Evolutionary conservation across 208 protist genomes (phyloP).

Genomic region (Trypanosoma avium): DNA sequence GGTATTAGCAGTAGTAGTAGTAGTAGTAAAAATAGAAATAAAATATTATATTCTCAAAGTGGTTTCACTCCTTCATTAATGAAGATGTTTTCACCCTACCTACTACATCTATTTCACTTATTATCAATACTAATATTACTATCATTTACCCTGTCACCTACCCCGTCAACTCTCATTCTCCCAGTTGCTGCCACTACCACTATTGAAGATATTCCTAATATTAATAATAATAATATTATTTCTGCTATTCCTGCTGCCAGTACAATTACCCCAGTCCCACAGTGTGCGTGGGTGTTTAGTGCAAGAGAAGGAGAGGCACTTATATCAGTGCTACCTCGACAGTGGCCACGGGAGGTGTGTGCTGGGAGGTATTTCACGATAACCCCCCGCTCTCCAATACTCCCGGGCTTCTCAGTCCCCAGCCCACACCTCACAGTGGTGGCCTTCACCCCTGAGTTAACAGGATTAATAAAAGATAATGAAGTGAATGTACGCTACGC

Average conservation of each 20-base stretch:
- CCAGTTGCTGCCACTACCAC: no score
- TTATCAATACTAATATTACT: no score
- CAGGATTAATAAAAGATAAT: constrained; percentile 30
- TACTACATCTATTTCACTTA: no score
- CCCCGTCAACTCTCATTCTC: no score
- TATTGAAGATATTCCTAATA: no score
- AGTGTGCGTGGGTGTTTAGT: constrained; percentile 41
- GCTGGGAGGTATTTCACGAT: constrained; percentile 20
- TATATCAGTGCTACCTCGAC: constrained; percentile 5
- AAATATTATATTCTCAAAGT: no score
- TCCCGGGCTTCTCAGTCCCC: constrained; percentile 10
- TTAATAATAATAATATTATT: no score
- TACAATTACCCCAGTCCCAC: constrained; percentile 1
- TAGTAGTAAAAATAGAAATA: no score
- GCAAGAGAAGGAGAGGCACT: constrained; percentile 30
- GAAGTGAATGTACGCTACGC: constrained; percentile 25
- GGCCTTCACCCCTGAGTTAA: constrained; percentile 36
- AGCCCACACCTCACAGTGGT: constrained; percentile 26
- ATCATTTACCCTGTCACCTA: no score
- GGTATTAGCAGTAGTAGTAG: no score
- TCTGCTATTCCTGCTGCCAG: background rate
- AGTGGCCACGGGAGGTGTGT: constrained; percentile 3
- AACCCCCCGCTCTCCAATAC: background rate
- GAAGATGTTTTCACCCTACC: no score
- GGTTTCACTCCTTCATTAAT: no score